A percentile compares a stretch with the other conserved stretches of the same genome.
These are phyloP conservation scores for Phialocephala subalpina DNA, from an alignment of 2,329 filamentous ascomycete genomes.

Conservation along the genomic window DNA sequence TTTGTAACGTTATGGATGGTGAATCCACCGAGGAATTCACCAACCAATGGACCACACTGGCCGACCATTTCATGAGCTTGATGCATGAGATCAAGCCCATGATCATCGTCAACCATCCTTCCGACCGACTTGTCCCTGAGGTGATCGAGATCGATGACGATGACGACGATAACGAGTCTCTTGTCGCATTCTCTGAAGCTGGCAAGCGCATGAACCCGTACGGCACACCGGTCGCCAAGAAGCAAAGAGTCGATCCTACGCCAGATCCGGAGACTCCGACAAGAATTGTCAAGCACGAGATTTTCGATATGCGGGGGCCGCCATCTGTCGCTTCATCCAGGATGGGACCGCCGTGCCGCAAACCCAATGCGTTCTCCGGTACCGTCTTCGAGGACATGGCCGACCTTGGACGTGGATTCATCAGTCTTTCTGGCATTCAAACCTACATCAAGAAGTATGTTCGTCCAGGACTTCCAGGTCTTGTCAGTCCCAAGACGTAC, in stretches of 20 bases:
- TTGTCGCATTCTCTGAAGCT: neutral
- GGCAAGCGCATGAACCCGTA: neutral
- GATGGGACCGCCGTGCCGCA: neutral
- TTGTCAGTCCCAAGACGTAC: constrained; percentile 12
- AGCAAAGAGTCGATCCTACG: neutral
- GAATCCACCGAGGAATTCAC: constrained; percentile 42
- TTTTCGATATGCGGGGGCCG: constrained; percentile 1
- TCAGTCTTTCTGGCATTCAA: constrained; percentile 14
- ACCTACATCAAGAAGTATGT: neutral
- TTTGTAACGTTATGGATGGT: constrained; percentile 50
- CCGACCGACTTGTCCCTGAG: neutral
- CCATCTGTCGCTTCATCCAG: constrained; percentile 2
- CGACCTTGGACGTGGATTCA: constrained; percentile 8
- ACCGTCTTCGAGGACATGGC: constrained; percentile 12
- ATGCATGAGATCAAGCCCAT: neutral
- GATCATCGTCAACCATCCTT: neutral
- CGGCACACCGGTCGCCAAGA: neutral
- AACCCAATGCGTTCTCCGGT: neutral
- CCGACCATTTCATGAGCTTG: neutral
- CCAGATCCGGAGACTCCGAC: neutral
- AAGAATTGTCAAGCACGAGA: constrained; percentile 11
- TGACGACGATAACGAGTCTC: neutral
- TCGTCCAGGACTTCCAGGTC: constrained; percentile 12
- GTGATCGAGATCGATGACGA: neutral
- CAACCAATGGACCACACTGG: neutral